A percentile compares a stretch with the other conserved stretches of the same genome.
Conservation (phyloP, 768 basidiomycete species). For the Fistulinella prunicolor region DNA sequence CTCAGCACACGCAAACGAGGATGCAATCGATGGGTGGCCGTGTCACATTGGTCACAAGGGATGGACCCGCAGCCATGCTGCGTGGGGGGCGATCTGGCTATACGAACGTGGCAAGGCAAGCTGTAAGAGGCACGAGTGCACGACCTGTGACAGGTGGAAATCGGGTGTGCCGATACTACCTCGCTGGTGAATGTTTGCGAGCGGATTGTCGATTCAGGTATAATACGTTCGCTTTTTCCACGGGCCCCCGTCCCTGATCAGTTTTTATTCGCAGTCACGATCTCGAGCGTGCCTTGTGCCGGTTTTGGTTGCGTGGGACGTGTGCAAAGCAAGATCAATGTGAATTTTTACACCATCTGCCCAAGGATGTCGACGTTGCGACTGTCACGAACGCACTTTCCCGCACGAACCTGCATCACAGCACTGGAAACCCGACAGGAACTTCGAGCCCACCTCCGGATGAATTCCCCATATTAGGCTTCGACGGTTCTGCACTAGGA, state of each 20-base stretch:
- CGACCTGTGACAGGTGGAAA: conserved; percentile 46
- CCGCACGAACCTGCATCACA: conserved; percentile 56
- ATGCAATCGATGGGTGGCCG: conserved; percentile 66
- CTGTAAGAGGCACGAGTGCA: conserved; percentile 26
- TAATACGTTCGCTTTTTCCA: conserved; percentile 19
- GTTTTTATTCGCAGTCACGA: conserved; percentile 64
- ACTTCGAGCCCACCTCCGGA: conserved; percentile 35
- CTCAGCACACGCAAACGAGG: conserved; percentile 38
- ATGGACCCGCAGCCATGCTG: conserved; percentile 35
- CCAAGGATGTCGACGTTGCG: conserved; percentile 78
- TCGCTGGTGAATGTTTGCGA: conserved; percentile 92
- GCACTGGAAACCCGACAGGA: conserved; percentile 36
- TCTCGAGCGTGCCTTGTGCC: conserved; percentile 88
- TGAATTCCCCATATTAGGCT: conserved; percentile 72
- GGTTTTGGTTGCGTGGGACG: conserved; percentile 97
- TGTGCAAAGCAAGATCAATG: conserved; percentile 96
- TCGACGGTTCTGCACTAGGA: conserved; percentile 37
- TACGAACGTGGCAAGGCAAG: conserved; percentile 17
- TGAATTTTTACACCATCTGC: conserved; percentile 93
- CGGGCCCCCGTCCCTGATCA: conserved; percentile 11
- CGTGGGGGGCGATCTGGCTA: conserved; percentile 45
- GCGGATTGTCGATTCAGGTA: conserved; percentile 98
- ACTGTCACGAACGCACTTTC: conserved; percentile 66
- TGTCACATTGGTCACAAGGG: conserved; percentile 63
- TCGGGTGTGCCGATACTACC: conserved; percentile 93